A percentile compares a stretch with the other conserved stretches of the same genome.
These are phyloP conservation scores for Phascolomyces articulosus DNA, from an alignment of 371 early-diverging fungal genomes.

Conservation along the genomic window DNA sequence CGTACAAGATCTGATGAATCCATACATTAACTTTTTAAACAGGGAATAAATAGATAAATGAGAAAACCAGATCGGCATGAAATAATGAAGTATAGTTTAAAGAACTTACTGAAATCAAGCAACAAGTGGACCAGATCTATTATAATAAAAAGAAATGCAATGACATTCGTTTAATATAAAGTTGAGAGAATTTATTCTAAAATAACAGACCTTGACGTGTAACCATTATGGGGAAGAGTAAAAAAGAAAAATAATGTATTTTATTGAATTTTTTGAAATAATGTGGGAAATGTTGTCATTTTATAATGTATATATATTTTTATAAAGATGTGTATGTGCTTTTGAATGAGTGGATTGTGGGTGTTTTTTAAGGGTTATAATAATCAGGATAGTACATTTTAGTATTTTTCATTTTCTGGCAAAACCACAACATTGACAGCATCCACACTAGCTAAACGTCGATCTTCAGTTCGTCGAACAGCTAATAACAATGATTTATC, in stretches of 20 bases:
- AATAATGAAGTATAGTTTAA: too few relatives aligned
- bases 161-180: neutral
- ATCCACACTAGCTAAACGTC: constrained; percentile 32
- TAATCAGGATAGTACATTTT: neutral
- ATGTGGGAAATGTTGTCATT: too few relatives aligned
- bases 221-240: neutral
- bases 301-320: too few relatives aligned
- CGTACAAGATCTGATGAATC: constrained; percentile 58
- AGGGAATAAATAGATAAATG: neutral
- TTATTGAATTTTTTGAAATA: neutral
- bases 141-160: neutral
- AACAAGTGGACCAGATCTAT: constrained; percentile 18
- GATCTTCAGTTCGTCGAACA: constrained; percentile 25
- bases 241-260: neutral
- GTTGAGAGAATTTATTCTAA: neutral
- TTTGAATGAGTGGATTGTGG: too few relatives aligned
- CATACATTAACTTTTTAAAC: constrained; percentile 64
- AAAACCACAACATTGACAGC: constrained; percentile 27
- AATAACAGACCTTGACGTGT: constrained; percentile 4
- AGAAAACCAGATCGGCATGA: neutral
- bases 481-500: constrained; percentile 36
- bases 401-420: neutral
- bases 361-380: too few relatives aligned
- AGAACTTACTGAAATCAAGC: constrained; percentile 26
- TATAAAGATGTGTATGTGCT: too few relatives aligned